Evolutionary conservation across 305 asterid species (phyloP).

Genomic region (Rubia balearica): DNA sequence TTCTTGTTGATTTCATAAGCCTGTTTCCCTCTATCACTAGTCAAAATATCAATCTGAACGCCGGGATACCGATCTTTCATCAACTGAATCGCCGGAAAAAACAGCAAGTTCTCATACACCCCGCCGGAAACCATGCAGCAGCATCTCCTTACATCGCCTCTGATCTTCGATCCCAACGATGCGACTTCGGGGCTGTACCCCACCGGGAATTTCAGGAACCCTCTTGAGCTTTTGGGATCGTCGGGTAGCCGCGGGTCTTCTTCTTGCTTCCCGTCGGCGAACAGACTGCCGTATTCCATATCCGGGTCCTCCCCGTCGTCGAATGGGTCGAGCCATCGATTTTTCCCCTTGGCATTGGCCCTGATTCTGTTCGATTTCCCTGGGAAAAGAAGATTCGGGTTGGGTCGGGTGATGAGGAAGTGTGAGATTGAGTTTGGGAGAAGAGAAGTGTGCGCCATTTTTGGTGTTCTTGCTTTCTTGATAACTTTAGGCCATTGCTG

Average conservation of each 20-base stretch:
- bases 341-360: conserved; percentile 44
- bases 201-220: conserved; percentile 69
- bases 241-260: conserved; percentile 85
- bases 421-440: conserved; percentile 42
- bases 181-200: conserved; percentile 76
- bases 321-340: conserved; percentile 76
- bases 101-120: conserved; percentile 67
- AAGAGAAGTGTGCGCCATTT: conserved; percentile 46
- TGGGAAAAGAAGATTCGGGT: conserved; percentile 8
- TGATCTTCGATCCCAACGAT: conserved; percentile 52
- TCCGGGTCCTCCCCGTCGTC: conserved; percentile 74
- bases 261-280: conserved; percentile 70
- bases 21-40: conserved; percentile 70
- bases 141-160: conserved; percentile 77
- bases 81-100: conserved; percentile 73
- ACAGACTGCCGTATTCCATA: conserved; percentile 56
- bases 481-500: not conserved
- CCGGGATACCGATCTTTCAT: conserved; percentile 81
- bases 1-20: conserved; percentile 67
- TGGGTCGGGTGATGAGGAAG: conserved; percentile 27
- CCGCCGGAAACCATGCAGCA: conserved; percentile 78
- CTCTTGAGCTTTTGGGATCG: conserved; percentile 63
- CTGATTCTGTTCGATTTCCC: conserved; percentile 26
- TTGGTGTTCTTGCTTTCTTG: conserved; percentile 2
- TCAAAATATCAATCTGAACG: conserved; percentile 53